Base-by-base conservation (phyloP, 345 rosid genomes). In the Arabis alpina region DNA sequence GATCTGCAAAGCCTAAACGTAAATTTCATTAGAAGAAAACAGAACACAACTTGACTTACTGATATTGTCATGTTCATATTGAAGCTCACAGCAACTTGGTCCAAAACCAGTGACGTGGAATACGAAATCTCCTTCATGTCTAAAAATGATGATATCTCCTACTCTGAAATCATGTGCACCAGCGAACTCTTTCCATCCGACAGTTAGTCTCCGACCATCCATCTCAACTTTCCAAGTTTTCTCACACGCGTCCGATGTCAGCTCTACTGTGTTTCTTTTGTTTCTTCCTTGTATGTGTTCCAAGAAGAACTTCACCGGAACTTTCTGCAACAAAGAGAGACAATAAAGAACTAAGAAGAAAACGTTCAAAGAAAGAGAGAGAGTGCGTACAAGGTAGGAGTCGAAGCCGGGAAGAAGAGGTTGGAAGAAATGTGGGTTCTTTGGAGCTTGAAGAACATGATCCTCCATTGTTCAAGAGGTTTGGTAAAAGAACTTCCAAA, bases 131-230 rank as follows among this genome's bases (percentile, higher is more conserved):
- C 68, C 68, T 9, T 48, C 56, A 43, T 63, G 28, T 63, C 32
- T 16, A 32, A 63, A 63, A 48, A 63, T 6, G 28, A 63, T 6
- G 8, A 63, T 5, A 30, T 63, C 68, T 11, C 42, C 15, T 42
- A 23, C 23, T 10, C 56, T 45, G 10, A 63, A 63, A 19, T 43
- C 66, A n/a, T 61, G 66, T 8, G 36, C 66, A 3, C 5, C 25
- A 1, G 52, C 52, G 39, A 43, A 61, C 2, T 61, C 66, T 43
- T 61, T 43, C 66, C 66, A 61, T 5, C 52, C 66, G 4, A 5
- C 40, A 43, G 56, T 63, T 12, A 48, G 54, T 63, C 45, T 49
- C 56, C 44, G 68, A 49, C 68, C 68, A 6, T 63, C 56, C 55
- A 49, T 16, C 32, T 23, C 12, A 11, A 64, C 57, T 50, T 19